Evolutionary conservation across 2,329 filamentous ascomycete genomes (phyloP), one percentile per base, ranked within the genome.

Genomic region (Microcyclosporella mali): DNA sequence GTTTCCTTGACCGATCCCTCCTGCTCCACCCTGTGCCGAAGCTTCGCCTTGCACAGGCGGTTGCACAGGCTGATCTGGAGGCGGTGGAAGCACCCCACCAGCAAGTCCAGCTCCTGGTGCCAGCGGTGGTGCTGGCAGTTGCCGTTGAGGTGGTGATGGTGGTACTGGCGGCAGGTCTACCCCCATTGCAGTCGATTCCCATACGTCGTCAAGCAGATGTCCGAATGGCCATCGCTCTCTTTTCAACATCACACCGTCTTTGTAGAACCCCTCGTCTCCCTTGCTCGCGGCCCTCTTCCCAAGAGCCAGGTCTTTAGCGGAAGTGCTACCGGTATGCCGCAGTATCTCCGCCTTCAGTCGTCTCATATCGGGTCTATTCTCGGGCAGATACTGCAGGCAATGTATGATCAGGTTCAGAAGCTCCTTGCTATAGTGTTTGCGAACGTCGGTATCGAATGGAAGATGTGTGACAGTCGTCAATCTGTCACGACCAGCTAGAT

Each of bases 331-430:
- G 6, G 34, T 28, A 8, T 4, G 11, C 17, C 7, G 17, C 3
- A 16, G 7, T 11, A 37, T 37, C 7, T 6, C 6, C 12, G 10
- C 15, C 17, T 12, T 16, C 10, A 28, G 8, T 35, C 30, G 12
- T 6, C 31, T 25, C 32, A 42, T 36, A 14, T 12, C 35, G 19
- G 21, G 12, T 9, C 40, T 19, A 17, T 37, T 25, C 8, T 42
- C 12, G 6, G 41, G 41, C 2, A 43, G 19, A 32, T 43, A 43
- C 27, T 16, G 4, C 1, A 43, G 14, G 27, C 41, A 43, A 3
- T 34, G 10, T 19, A 33, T 38, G 18, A 43, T 35, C 4, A 38
- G 17, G 3, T 17, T 19, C 6, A 28, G n/a, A 3, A 43, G 41
- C 7, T 25, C 18, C 4, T 8, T 15, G 28, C 34, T 33, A 10